A percentile compares a stretch with the other conserved stretches of the same genome.
Evolutionary conservation across 129 eudicot species (phyloP).

Genomic region (Lactuca saligna): DNA sequence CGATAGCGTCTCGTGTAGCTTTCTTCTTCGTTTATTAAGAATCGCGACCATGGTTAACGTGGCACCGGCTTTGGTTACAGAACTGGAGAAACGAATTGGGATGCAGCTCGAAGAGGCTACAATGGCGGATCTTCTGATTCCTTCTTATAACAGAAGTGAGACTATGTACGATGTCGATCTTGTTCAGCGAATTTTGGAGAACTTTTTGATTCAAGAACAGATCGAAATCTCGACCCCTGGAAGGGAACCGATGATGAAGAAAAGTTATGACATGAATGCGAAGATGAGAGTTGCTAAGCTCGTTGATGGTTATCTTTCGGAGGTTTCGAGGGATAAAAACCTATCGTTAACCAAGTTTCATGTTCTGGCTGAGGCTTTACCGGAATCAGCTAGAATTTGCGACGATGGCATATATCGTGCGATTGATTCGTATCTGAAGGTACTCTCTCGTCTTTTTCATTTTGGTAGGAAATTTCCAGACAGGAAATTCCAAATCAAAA

Average conservation of each 20-base stretch:
- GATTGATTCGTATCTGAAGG: slow-evolving; percentile 90
- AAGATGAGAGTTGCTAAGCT: slow-evolving; percentile 78
- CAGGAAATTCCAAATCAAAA: too few species aligned
- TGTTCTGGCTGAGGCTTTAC: slow-evolving; percentile 90
- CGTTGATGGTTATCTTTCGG: slow-evolving; percentile 81
- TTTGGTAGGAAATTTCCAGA: neutral
- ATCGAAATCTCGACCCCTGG: slow-evolving; percentile 59
- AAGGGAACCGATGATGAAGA: slow-evolving; percentile 30
- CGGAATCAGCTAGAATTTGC: slow-evolving; percentile 82
- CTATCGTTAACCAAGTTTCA: slow-evolving; percentile 77
- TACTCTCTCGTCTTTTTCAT: slow-evolving; percentile 15
- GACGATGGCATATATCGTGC: slow-evolving; percentile 93
- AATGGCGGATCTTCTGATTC: slow-evolving; percentile 79
- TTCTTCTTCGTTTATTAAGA: slow-evolving; percentile 65
- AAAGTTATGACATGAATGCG: slow-evolving; percentile 41
- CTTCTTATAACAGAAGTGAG: slow-evolving; percentile 61
- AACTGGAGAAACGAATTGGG: slow-evolving; percentile 85
- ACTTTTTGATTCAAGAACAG: slow-evolving; percentile 82
- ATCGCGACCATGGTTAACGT: slow-evolving; percentile 72
- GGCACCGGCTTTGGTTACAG: slow-evolving; percentile 86
- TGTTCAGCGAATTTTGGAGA: slow-evolving; percentile 87
- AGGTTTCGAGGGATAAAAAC: slow-evolving; percentile 70
- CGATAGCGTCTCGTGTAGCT: slow-evolving; percentile 83
- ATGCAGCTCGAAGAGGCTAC: slow-evolving; percentile 95
- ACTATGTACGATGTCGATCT: slow-evolving; percentile 76